phyloP scores from a whole-genome alignment of 768 basidiomycete species.

The Roridomyces roridus region DNA sequence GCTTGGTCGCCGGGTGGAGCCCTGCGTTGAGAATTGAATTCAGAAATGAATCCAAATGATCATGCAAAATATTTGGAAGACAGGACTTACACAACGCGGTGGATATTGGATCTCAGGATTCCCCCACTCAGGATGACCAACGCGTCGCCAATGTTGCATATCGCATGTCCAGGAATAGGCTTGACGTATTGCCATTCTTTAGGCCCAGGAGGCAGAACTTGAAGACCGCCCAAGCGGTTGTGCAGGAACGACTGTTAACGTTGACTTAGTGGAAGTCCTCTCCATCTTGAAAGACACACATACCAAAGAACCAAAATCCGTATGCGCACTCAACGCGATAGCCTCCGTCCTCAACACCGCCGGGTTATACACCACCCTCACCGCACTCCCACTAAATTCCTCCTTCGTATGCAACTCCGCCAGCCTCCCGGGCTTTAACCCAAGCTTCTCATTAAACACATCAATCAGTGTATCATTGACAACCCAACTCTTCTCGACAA shows the following conservation, averaged over 20 bases:
- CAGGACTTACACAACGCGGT: slow-evolving; percentile 51
- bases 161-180: slow-evolving; percentile 50
- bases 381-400: slow-evolving; percentile 41
- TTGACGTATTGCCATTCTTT: slow-evolving; percentile 50
- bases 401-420: slow-evolving; percentile 38
- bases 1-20: slow-evolving; percentile 53
- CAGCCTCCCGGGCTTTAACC: slow-evolving; percentile 47
- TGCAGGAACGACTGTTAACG: too few species aligned
- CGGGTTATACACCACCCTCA: neutral
- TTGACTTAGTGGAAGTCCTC: too few species aligned
- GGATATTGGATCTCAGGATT: slow-evolving; percentile 56
- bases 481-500: slow-evolving; percentile 27
- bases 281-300: neutral
- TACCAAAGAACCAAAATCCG: neutral
- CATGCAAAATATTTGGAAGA: neutral
- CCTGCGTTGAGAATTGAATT: slow-evolving; percentile 38
- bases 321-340: neutral
- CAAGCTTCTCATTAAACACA: slow-evolving; percentile 49
- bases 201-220: too few species aligned
- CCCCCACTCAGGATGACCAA: slow-evolving; percentile 56
- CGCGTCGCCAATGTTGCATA: slow-evolving; percentile 58
- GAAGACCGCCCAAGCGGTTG: too few species aligned
- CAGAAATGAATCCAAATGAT: too few species aligned
- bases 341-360: neutral
- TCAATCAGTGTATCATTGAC: slow-evolving; percentile 48